A percentile compares a stretch with the other conserved stretches of the same genome.
Evolutionary conservation across 2,329 filamentous ascomycete species (phyloP).

Genomic region (Pyricularia pennisetigena): DNA sequence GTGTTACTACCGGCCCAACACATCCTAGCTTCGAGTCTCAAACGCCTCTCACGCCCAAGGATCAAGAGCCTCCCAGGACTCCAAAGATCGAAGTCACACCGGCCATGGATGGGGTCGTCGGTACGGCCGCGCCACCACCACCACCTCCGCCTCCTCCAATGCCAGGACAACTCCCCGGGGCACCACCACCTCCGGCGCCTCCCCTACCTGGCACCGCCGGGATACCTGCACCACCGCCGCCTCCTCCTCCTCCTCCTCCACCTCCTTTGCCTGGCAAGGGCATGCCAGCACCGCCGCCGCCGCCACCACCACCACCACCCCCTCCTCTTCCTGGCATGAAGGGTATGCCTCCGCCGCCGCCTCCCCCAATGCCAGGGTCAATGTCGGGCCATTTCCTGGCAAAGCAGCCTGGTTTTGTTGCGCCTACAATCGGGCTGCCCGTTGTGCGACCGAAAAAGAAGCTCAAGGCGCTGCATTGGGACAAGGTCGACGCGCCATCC

Average conservation of each 20-base stretch:
- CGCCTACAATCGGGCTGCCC: constrained; percentile 57
- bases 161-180: constrained; percentile 31
- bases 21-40: constrained; percentile 66
- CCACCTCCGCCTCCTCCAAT: constrained; percentile 37
- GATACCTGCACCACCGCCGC: constrained; percentile 16
- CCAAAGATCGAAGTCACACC: constrained; percentile 49
- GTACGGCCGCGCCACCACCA: constrained; percentile 27
- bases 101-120: constrained; percentile 11
- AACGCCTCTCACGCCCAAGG: constrained; percentile 56
- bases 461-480: constrained; percentile 98
- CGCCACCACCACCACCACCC: constrained; percentile 27
- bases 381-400: constrained; percentile 70
- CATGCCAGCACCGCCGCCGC: constrained; percentile 21
- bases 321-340: constrained; percentile 31
- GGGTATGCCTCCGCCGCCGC: constrained; percentile 28
- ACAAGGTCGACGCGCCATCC: constrained; percentile 89
- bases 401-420: constrained; percentile 45
- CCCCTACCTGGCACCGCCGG: constrained; percentile 32
- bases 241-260: constrained; percentile 25
- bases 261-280: constrained; percentile 27
- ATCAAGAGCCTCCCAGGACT: constrained; percentile 46
- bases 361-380: constrained; percentile 56
- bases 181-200: constrained; percentile 37
- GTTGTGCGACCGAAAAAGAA: constrained; percentile 95
- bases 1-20: constrained; percentile 63